Evolutionary conservation across 2,329 filamentous ascomycete species (phyloP), one percentile per base, ranked within the genome.

Genomic region (Lasiodiplodia sp.): DNA sequence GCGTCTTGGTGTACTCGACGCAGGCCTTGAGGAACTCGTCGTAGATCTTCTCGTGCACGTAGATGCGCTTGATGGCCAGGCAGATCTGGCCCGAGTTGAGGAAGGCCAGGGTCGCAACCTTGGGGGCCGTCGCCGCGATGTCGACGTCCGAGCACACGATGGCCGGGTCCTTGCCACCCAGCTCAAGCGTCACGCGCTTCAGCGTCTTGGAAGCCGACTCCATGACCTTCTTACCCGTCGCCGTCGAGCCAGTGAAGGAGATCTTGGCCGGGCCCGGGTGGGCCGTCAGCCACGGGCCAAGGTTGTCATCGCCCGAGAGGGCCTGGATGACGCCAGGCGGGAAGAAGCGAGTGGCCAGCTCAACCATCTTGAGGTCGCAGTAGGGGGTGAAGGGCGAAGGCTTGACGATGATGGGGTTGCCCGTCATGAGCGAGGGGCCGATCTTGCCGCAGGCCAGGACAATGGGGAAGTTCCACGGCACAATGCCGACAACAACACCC

Each of bases 241-340:
- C 79, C 2, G 83, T 86, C 6, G 86, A 89, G 2, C 89, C 88
- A 0, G 88, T 91, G 77, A 91, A 91, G 68, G 82, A 83, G 73
- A 91, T 85, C 81, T 89, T 90, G 71, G 85, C 82, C 68, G 90
- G 84, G 12, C 82, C 86, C 0, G 86, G 86, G 72, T 91, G 88
- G 5, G 77, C 78, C 0, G 87, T 89, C 25, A 91, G 76, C 83
- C 82, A 83, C 0, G 87, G 87, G 1, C 88, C 88, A 1, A 90
- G 83, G 52, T 81, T 79, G 71, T 90, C 87, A 52, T 86, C 86
- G 4, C 88, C 89, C 44, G 85, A 85, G 2, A 91, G 76, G 0
- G 82, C 85, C 71, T 90, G 87, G 0, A 90, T 75, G 6, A 91
- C 87, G 31, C 89, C 89, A 0, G 86, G 85, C 0, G 87, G 87